These are phyloP conservation scores for Meripilus lineatus DNA, from an alignment of 1,284 basidiomycete species.

Conservation along the genomic window DNA sequence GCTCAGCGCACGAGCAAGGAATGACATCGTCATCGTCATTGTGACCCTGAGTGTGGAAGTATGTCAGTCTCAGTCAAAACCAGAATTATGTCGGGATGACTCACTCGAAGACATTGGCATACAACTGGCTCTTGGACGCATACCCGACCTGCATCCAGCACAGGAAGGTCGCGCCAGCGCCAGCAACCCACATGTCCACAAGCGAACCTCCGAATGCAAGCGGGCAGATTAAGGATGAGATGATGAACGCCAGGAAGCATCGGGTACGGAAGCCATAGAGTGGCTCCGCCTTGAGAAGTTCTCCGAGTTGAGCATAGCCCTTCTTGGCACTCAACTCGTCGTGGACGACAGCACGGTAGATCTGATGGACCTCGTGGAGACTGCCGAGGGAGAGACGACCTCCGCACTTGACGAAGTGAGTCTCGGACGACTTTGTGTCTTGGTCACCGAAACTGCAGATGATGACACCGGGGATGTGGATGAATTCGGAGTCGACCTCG, in stretches of 20 bases:
- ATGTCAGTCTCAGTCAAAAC: background rate
- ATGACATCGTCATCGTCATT: slow-evolving; percentile 79
- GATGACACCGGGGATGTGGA: slow-evolving; percentile 76
- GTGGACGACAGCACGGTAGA: slow-evolving; percentile 79
- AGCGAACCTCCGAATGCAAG: slow-evolving; percentile 86
- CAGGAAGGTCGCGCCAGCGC: slow-evolving; percentile 59
- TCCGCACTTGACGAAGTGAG: slow-evolving; percentile 74
- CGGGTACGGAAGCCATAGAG: slow-evolving; percentile 58
- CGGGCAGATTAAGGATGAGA: slow-evolving; percentile 75
- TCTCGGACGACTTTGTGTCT: slow-evolving; percentile 74
- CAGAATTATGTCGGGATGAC: slow-evolving; percentile 26
- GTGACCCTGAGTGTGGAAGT: slow-evolving; percentile 64
- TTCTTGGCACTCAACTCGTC: slow-evolving; percentile 80
- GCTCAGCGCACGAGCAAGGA: slow-evolving; percentile 73
- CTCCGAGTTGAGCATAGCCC: slow-evolving; percentile 48
- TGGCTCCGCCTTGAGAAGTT: slow-evolving; percentile 47
- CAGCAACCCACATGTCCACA: slow-evolving; percentile 81
- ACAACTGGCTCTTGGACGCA: slow-evolving; percentile 69
- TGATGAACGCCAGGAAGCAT: slow-evolving; percentile 61
- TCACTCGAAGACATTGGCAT: slow-evolving; percentile 87
- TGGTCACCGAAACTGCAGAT: slow-evolving; percentile 81
- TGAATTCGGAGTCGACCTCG: slow-evolving; percentile 79
- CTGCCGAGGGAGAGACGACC: slow-evolving; percentile 72
- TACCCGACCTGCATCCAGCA: slow-evolving; percentile 68
- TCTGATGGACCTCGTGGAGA: slow-evolving; percentile 70